Evolutionary conservation across 257 asterid genomes (phyloP).

Genomic region (Solanum ossicruentum): DNA sequence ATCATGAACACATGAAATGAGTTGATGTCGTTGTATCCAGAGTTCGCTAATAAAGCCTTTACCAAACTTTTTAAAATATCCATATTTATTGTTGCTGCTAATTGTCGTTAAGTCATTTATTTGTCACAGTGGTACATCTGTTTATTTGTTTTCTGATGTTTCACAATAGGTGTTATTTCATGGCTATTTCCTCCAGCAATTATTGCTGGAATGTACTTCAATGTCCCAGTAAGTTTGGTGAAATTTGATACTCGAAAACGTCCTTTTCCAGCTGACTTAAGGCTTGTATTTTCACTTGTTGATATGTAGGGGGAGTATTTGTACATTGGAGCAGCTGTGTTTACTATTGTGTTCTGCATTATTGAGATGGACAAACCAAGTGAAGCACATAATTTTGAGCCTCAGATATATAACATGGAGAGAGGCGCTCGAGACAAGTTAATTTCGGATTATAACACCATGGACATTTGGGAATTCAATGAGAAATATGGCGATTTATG

Average conservation of each 20-base stretch:
- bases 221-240: conserved; percentile 39
- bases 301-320: conserved; percentile 67
- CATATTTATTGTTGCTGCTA: too few species aligned
- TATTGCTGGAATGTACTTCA: conserved; percentile 60
- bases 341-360: conserved; percentile 45
- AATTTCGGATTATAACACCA: conserved; percentile 70
- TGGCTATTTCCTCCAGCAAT: conserved; percentile 80
- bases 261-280: neutral
- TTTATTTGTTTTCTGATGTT: neutral
- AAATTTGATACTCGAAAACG: neutral
- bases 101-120: too few species aligned
- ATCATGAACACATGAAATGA: too few species aligned
- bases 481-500: conserved; percentile 76
- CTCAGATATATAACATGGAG: conserved; percentile 85
- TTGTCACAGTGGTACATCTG: too few species aligned
- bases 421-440: conserved; percentile 81
- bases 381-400: conserved; percentile 84
- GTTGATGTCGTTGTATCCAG: too few species aligned
- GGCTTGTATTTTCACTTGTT: neutral
- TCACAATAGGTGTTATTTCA: conserved; percentile 48
- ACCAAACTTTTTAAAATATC: too few species aligned
- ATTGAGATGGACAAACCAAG: conserved; percentile 89
- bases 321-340: conserved; percentile 71
- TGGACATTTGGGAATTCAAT: conserved; percentile 89
- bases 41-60: too few species aligned